phyloP scores from a whole-genome alignment of 805 yeast genomes.

The Scheffersomyces spartinae region DNA sequence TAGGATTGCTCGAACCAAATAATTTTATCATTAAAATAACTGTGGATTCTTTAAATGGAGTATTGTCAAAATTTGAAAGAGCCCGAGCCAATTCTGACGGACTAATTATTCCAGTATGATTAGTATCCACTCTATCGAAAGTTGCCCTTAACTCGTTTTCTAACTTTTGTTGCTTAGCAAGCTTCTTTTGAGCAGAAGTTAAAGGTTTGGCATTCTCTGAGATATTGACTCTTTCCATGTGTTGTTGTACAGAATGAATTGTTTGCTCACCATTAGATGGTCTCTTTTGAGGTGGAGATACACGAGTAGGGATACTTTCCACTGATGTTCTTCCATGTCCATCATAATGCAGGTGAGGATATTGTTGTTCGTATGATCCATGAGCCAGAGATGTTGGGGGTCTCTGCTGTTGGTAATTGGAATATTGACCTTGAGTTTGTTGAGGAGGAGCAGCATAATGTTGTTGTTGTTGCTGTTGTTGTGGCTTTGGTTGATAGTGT shows the following conservation, averaged over 20 bases:
- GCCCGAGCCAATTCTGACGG: slow-evolving; percentile 48
- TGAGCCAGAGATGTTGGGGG: slow-evolving; percentile 3
- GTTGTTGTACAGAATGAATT: slow-evolving; percentile 2
- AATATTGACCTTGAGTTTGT: too few species aligned
- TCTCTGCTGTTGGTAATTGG: slow-evolving; percentile 3
- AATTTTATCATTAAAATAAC: slow-evolving; percentile 50
- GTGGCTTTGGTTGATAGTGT: slow-evolving; percentile 2
- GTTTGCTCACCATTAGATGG: slow-evolving; percentile 7
- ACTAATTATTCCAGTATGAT: slow-evolving; percentile 42
- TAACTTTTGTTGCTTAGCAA: slow-evolving; percentile 25
- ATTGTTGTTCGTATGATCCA: slow-evolving; percentile 3
- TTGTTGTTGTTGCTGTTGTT: slow-evolving; percentile 4
- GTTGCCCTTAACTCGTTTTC: slow-evolving; percentile 38
- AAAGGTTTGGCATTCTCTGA: slow-evolving; percentile 8
- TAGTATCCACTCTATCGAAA: slow-evolving; percentile 44
- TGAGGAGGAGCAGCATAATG: slow-evolving; percentile 3
- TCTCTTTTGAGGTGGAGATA: slow-evolving; percentile 7
- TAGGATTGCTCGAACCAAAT: slow-evolving; percentile 37
- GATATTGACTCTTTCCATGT: slow-evolving; percentile 11
- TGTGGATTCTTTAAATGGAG: slow-evolving; percentile 50
- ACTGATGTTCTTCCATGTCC: slow-evolving; percentile 1
- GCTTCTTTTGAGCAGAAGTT: slow-evolving; percentile 5
- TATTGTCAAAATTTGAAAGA: slow-evolving; percentile 50
- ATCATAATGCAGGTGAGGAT: slow-evolving; percentile 6
- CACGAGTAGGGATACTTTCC: slow-evolving; percentile 1